phyloP scores from a whole-genome alignment of 306 rosid species.

The Datisca glomerata region DNA sequence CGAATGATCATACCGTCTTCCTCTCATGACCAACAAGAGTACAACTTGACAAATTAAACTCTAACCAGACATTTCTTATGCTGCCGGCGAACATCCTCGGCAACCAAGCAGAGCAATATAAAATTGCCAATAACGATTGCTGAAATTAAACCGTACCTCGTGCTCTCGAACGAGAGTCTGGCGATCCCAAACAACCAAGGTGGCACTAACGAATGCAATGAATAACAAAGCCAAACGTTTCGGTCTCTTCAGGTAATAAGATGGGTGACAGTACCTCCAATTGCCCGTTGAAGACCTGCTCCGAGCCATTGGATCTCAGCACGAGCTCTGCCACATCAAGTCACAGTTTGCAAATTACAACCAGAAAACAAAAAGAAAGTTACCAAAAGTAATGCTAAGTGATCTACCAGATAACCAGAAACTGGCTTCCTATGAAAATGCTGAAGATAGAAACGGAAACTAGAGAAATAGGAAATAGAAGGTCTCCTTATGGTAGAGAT shows the following conservation, averaged over 20 bases:
- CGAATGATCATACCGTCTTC: background rate
- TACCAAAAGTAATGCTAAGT: background rate
- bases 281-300: slow-evolving; percentile 43
- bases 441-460: no score
- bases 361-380: background rate
- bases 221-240: slow-evolving; percentile 80
- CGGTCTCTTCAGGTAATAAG: slow-evolving; percentile 85
- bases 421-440: no score
- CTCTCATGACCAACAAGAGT: background rate
- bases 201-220: slow-evolving; percentile 50
- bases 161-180: slow-evolving; percentile 75
- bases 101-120: slow-evolving; percentile 3
- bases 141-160: slow-evolving; percentile 36
- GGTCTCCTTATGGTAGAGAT: background rate
- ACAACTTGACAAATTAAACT: no score
- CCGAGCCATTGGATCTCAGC: slow-evolving; percentile 52
- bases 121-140: background rate
- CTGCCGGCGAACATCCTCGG: background rate
- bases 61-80: background rate
- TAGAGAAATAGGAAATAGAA: no score
- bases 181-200: slow-evolving; percentile 82
- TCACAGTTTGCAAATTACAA: slow-evolving; percentile 3
- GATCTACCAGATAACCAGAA: slow-evolving; percentile 5
- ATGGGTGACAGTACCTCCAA: slow-evolving; percentile 66
- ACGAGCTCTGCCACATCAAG: background rate